phyloP scores from a whole-genome alignment of 2,329 filamentous ascomycete species.

The Exophiala phaeomuriformis region DNA sequence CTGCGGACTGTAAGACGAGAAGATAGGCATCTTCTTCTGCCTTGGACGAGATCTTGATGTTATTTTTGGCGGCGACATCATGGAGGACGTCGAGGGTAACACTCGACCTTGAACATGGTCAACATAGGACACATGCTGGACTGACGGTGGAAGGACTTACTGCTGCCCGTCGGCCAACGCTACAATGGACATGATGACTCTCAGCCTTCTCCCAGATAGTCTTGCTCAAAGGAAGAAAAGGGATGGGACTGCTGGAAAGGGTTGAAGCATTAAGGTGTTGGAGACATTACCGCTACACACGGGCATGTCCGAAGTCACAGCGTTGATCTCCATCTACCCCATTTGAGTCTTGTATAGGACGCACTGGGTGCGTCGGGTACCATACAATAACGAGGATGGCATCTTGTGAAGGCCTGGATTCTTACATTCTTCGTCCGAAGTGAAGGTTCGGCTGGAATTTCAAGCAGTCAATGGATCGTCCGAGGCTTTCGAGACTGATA shows the following conservation, averaged over 20 bases:
- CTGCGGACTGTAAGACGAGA: conserved; percentile 28
- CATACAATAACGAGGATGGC: no score
- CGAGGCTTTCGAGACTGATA: no score
- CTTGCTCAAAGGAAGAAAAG: background rate
- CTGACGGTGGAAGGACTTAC: conserved; percentile 2
- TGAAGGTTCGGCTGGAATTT: no score
- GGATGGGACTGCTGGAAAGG: no score
- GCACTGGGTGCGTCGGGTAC: no score
- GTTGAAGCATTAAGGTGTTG: background rate
- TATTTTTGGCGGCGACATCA: conserved; percentile 21
- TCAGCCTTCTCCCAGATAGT: background rate
- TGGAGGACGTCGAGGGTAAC: conserved; percentile 23
- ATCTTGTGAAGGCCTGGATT: no score
- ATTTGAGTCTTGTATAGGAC: background rate
- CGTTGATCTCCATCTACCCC: conserved; percentile 10
- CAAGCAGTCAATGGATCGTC: no score
- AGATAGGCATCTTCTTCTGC: conserved; percentile 27
- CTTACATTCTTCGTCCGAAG: no score
- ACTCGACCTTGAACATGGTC: conserved; percentile 15
- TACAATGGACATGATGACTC: conserved; percentile 24
- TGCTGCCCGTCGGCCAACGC: conserved; percentile 20
- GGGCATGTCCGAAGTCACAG: conserved; percentile 9
- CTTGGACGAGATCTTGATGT: conserved; percentile 18
- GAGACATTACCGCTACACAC: background rate
- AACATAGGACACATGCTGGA: background rate